Percentiles rank a stretch among this genome's conserved stretches.
Conservation (phyloP, 441 rosid species). For the Brassica balearica region DNA sequence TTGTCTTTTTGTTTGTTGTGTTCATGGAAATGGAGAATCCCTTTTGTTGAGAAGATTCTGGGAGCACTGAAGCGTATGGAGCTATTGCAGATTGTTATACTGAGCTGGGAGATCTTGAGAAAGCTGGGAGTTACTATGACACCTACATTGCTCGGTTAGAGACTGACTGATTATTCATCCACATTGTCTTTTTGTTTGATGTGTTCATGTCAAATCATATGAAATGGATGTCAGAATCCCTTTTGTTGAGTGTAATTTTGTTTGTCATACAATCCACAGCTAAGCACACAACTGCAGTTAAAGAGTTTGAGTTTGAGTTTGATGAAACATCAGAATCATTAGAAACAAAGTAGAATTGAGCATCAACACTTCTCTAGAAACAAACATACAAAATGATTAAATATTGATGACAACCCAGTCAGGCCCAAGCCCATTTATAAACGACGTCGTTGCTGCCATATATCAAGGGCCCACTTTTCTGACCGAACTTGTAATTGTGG, state of each 20-base stretch:
- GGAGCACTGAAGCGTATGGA: slow-evolving; percentile 93
- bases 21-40: no score
- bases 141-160: slow-evolving; percentile 82
- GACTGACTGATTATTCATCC: slow-evolving; percentile 59
- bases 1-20: no score
- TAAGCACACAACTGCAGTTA: slow-evolving; percentile 22
- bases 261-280: slow-evolving; percentile 38
- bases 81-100: slow-evolving; percentile 97
- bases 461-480: no score
- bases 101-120: slow-evolving; percentile 91
- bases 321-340: no score
- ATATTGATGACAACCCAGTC: no score
- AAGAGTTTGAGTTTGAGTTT: no score
- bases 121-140: slow-evolving; percentile 85
- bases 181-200: slow-evolving; percentile 14
- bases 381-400: no score
- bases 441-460: no score
- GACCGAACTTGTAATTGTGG: no score
- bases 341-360: no score
- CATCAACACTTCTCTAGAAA: no score
- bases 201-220: slow-evolving; percentile 28
- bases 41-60: slow-evolving; percentile 85
- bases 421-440: no score
- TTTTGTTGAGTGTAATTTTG: slow-evolving; percentile 40
- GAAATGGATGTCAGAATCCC: slow-evolving; percentile 33